Conservation (phyloP, 306 rosid species). For the Sophora flavescens region DNA sequence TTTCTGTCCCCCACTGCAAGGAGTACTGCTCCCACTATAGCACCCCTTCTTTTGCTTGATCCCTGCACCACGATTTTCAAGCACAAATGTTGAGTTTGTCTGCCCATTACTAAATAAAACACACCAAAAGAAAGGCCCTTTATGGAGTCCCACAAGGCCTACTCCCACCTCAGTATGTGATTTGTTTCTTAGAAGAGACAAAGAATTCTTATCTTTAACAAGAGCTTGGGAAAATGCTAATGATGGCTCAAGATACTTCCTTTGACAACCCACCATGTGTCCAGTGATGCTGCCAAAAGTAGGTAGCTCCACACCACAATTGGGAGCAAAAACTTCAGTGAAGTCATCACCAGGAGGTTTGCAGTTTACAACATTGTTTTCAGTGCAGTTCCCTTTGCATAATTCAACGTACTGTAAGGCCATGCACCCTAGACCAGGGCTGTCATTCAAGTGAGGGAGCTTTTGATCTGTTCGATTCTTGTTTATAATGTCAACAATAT, state of each 20-base stretch:
- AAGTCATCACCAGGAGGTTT: constrained; percentile 86
- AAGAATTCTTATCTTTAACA: constrained; percentile 54
- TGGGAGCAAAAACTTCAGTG: constrained; percentile 87
- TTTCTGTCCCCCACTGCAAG: constrained; percentile 67
- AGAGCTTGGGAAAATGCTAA: constrained; percentile 66
- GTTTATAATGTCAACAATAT: constrained; percentile 80
- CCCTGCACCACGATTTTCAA: constrained; percentile 81
- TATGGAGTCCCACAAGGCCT: constrained; percentile 74
- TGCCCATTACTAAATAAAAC: constrained; percentile 77
- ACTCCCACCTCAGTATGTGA: constrained; percentile 87
- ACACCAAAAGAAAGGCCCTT: constrained; percentile 87
- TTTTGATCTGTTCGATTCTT: constrained; percentile 75
- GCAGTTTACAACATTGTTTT: constrained; percentile 66
- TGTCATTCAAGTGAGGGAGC: constrained; percentile 66
- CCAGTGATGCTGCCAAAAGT: constrained; percentile 82
- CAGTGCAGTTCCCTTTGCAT: constrained; percentile 83
- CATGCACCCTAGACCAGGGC: constrained; percentile 94
- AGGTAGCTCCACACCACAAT: constrained; percentile 93
- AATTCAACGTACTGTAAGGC: constrained; percentile 81
- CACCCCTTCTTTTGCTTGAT: constrained; percentile 84
- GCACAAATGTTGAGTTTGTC: constrained; percentile 79
- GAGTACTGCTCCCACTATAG: constrained; percentile 76
- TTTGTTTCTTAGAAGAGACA: constrained; percentile 69
- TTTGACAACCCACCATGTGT: constrained; percentile 72
- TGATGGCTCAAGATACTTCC: constrained; percentile 73